Percentiles rank a stretch among this genome's conserved stretches.
Conservation (phyloP, 345 rosid genomes). For the Lagerstroemia speciosa region DNA sequence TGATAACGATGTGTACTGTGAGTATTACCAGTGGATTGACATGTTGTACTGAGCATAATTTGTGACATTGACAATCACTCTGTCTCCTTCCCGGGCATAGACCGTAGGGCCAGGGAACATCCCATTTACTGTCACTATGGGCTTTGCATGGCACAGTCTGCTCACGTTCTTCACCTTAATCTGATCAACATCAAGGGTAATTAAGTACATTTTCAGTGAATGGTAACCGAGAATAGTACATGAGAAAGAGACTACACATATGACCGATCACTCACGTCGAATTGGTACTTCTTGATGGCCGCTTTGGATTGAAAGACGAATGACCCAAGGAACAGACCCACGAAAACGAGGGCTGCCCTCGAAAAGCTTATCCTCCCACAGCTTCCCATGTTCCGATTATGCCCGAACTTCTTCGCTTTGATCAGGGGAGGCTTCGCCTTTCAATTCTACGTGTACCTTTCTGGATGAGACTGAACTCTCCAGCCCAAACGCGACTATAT, state of each 20-base stretch:
- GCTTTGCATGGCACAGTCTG: slow-evolving; percentile 56
- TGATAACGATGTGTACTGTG: background rate
- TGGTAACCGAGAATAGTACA: too few relatives aligned
- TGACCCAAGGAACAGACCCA: slow-evolving; percentile 16
- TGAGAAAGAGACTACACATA: background rate
- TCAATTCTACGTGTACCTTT: background rate
- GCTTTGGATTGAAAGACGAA: slow-evolving; percentile 1
- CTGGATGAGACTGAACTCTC: background rate
- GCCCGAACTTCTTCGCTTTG: background rate
- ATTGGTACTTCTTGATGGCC: too few relatives aligned
- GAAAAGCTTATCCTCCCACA: background rate
- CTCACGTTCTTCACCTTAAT: slow-evolving; percentile 51
- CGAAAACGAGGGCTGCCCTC: slow-evolving; percentile 10
- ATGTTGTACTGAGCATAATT: slow-evolving; percentile 47
- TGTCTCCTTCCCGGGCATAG: slow-evolving; percentile 48
- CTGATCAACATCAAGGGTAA: slow-evolving; percentile 15
- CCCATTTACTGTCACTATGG: slow-evolving; percentile 55
- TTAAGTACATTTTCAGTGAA: background rate
- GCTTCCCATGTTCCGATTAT: slow-evolving; percentile 12
- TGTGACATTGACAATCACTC: slow-evolving; percentile 48
- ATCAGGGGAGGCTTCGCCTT: background rate
- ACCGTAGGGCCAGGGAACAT: slow-evolving; percentile 53
- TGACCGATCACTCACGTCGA: background rate
- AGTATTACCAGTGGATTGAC: slow-evolving; percentile 46
- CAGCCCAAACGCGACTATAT: background rate